phyloP scores from a whole-genome alignment of 2,329 filamentous ascomycete species.

The Didymella lethalis region DNA sequence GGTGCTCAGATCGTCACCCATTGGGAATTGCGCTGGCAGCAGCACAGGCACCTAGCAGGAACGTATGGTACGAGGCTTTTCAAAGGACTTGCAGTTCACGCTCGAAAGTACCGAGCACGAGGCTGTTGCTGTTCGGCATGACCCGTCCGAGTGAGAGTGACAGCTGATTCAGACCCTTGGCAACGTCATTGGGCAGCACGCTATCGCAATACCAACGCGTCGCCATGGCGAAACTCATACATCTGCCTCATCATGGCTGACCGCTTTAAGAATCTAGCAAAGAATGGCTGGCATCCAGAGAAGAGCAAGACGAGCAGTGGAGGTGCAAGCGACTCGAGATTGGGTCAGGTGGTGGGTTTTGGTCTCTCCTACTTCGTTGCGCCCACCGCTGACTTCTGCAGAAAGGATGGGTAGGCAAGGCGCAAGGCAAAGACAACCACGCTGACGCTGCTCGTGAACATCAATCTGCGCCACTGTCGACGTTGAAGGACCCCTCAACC shows the following conservation, averaged over 20 bases:
- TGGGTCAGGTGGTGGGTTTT: conserved; percentile 62
- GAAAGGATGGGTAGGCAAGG: conserved; percentile 67
- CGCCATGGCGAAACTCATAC: conserved; percentile 19
- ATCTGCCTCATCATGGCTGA: conserved; percentile 40
- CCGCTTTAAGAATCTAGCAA: conserved; percentile 52
- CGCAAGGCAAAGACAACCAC: conserved; percentile 54
- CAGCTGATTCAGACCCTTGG: conserved; percentile 23
- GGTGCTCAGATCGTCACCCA: not conserved
- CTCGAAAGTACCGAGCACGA: not conserved
- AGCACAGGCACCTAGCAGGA: too few species aligned
- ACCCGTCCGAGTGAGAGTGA: conserved; percentile 1
- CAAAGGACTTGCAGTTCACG: not conserved
- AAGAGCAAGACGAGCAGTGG: conserved; percentile 42
- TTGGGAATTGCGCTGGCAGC: not conserved
- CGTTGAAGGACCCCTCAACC: conserved; percentile 75
- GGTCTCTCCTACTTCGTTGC: conserved; percentile 20
- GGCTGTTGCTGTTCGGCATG: conserved; percentile 3
- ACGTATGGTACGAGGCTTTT: not conserved
- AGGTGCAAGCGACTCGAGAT: conserved; percentile 58
- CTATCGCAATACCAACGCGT: conserved; percentile 21
- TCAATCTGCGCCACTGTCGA: conserved; percentile 69
- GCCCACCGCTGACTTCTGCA: conserved; percentile 40
- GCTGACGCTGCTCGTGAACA: conserved; percentile 54
- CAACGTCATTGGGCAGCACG: conserved; percentile 35
- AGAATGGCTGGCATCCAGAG: conserved; percentile 60